Evolutionary conservation across 176 grass and related monocot genomes (phyloP), one percentile per base, ranked within the genome.

Genomic region (Oryza nivara): DNA sequence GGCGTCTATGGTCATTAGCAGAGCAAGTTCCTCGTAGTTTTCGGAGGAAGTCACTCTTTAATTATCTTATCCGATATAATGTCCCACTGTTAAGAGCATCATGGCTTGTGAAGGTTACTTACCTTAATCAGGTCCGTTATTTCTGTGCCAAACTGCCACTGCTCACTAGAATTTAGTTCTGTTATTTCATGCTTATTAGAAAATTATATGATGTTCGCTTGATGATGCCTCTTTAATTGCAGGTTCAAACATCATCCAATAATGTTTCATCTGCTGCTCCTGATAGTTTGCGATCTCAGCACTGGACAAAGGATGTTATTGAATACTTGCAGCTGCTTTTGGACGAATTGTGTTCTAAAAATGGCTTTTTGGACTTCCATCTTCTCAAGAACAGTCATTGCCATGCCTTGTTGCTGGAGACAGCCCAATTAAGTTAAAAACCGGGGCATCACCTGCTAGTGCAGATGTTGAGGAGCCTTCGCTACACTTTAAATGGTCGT

Each of bases 61-160:
- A 99, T 67, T 84, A 88, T 88, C 91, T 99, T 48, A 96, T 83
- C 86, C 92, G 90, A 60, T 88, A 93, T 73, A 96, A 92, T 89
- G 79, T 99, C 48, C 97, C 97, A 9, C 79, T 99, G 80, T 74
- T 96, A 75, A 93, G 97, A 90, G 97, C 97, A 65, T 92, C 97
- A 72, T 99, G 97, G 97, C 96, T 99, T 88, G 91, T 96, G 71
- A 99, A 99, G 91, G 97, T 99, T 71, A 94, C 92, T 34, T 99
- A 96, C 89, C 97, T 99, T 68, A 99, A 99, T 91, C 97, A 99
- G 93, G 97, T 99, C 72, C 77, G 77, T 14, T 83, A 66, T 58
- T 58, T 61, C 65, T 65, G 52, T 72, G 84, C 73, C 25, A 81
- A 68, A 9, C 54, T 58, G 54, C n/a, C 19, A 19, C 19, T 58